phyloP scores from a whole-genome alignment of 331 rosid genomes.

The Pyrus hybrid region DNA sequence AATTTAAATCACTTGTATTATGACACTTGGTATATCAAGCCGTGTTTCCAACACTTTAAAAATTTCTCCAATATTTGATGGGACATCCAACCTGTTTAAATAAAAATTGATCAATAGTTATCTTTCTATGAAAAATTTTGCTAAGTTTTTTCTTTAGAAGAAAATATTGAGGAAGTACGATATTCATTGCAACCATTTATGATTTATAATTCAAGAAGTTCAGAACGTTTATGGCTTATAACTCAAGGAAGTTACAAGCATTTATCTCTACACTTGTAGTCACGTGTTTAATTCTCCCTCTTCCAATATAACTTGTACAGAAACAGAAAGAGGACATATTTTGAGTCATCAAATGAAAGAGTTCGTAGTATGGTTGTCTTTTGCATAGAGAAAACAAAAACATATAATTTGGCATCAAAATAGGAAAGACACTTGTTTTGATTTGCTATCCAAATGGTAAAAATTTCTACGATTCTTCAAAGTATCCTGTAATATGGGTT shows the following conservation, averaged over 20 bases:
- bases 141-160: background rate
- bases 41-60: rapidly evolving
- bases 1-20: too few relatives aligned
- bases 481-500: too few relatives aligned
- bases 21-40: too few relatives aligned
- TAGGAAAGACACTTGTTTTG: background rate
- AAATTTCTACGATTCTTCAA: background rate
- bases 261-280: background rate
- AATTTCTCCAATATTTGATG: background rate
- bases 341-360: background rate
- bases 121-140: background rate
- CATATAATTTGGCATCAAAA: background rate
- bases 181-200: background rate
- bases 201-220: too few relatives aligned
- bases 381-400: background rate
- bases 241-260: too few relatives aligned
- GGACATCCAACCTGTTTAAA: background rate
- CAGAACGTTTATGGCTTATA: too few relatives aligned
- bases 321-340: too few relatives aligned
- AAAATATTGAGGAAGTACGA: too few relatives aligned
- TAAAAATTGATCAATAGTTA: too few relatives aligned
- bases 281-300: background rate
- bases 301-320: background rate
- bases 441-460: background rate
- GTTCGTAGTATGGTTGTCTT: background rate